Percentiles rank a stretch among this genome's conserved stretches.
Conservation (phyloP, 306 rosid species). For the Potentilla sterilis region DNA sequence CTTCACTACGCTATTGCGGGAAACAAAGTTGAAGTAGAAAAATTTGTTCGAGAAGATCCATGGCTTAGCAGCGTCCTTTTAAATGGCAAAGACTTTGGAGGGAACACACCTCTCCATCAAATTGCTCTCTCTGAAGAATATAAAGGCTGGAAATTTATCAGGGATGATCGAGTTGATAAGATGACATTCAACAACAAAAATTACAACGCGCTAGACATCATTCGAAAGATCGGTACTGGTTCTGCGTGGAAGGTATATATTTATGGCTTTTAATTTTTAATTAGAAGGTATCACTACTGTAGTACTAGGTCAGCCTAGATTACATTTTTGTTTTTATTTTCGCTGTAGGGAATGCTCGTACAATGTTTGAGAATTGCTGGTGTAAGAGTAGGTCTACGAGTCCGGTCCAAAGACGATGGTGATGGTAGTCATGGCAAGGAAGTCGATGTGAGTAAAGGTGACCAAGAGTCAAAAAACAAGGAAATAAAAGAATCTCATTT, state of each 20-base stretch:
- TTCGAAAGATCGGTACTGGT: not conserved
- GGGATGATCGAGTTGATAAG: not conserved
- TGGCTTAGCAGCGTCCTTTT: not conserved
- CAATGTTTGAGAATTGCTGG: not conserved
- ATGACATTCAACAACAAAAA: not conserved
- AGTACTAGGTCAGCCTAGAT: not conserved
- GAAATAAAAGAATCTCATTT: not conserved
- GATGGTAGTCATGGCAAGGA: not conserved
- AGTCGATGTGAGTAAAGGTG: not conserved
- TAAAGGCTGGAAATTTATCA: too few species aligned
- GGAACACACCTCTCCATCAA: not conserved
- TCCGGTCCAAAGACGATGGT: not conserved
- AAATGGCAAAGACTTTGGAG: not conserved
- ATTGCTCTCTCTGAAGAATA: not conserved
- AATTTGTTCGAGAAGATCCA: not conserved
- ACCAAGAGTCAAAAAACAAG: not conserved
- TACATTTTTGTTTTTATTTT: not conserved
- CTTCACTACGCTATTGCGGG: not conserved
- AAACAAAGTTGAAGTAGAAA: fast-evolving
- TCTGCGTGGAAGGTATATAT: too few species aligned
- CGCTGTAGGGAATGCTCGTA: not conserved
- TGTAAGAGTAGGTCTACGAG: not conserved
- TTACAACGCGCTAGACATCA: not conserved
- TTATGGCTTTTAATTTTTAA: too few species aligned
- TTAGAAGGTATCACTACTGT: too few species aligned